These are phyloP conservation scores for Cyclostephanos invisitatus DNA, from an alignment of 108 stramenopile genomes.

Conservation along the genomic window DNA sequence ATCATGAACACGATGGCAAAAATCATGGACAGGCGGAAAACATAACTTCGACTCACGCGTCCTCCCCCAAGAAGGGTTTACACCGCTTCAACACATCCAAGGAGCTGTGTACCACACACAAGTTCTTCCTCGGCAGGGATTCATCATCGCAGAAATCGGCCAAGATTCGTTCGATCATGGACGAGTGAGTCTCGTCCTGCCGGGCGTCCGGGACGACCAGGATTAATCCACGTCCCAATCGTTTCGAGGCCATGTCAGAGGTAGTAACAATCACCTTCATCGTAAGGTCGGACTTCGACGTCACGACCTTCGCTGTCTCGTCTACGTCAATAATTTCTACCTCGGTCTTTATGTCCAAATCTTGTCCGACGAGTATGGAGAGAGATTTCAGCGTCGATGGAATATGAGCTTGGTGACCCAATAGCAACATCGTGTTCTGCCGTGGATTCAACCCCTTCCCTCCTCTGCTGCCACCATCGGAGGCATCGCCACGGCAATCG, in stretches of 20 bases:
- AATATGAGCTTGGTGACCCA: slow-evolving; percentile 36
- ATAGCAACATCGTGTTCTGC: slow-evolving; percentile 14
- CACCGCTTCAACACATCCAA: slow-evolving; percentile 37
- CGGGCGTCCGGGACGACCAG: slow-evolving; percentile 38
- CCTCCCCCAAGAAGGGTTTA: slow-evolving; percentile 37
- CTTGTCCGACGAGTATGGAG: slow-evolving; percentile 25
- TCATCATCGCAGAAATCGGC: background rate
- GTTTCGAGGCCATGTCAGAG: slow-evolving; percentile 14
- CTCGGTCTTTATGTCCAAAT: slow-evolving; percentile 20
- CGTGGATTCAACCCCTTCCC: background rate
- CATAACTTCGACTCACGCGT: slow-evolving; percentile 9
- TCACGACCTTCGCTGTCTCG: background rate
- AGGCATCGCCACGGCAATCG: background rate
- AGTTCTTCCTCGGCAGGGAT: slow-evolving; percentile 5
- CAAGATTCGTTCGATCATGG: slow-evolving; percentile 32
- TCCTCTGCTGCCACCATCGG: slow-evolving; percentile 2
- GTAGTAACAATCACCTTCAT: slow-evolving; percentile 26
- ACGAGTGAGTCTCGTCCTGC: slow-evolving; percentile 26
- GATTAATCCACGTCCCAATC: slow-evolving; percentile 3
- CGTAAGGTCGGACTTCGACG: background rate
- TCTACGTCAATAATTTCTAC: slow-evolving; percentile 1
- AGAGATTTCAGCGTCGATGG: slow-evolving; percentile 21
- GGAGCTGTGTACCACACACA: slow-evolving; percentile 35
- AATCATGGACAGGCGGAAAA: background rate
- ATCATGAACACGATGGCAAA: background rate